Conservation (phyloP, 225 moss, liverwort and hornwort genomes). For the Pseudoscleropodium purum region DNA sequence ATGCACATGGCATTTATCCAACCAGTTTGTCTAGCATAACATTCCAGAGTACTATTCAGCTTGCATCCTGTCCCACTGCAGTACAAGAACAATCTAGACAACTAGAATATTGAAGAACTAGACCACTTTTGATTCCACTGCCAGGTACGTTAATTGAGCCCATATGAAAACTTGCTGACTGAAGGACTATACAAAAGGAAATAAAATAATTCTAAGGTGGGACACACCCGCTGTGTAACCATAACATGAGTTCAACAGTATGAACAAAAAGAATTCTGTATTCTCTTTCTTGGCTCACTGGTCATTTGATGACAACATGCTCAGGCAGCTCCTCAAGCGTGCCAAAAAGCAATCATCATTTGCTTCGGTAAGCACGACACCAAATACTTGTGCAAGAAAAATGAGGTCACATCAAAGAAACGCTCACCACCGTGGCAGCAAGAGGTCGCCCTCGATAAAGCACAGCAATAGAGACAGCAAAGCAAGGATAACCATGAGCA, state of each 20-base stretch:
- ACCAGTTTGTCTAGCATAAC: background rate
- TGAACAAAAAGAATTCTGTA: background rate
- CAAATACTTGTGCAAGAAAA: background rate
- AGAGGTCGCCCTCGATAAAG: slow-evolving; percentile 81
- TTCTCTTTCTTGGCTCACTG: background rate
- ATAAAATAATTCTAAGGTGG: background rate
- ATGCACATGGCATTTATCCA: background rate
- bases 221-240: background rate
- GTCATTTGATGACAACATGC: background rate
- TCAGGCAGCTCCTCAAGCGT: background rate
- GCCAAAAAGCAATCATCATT: background rate
- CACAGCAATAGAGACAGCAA: slow-evolving; percentile 90
- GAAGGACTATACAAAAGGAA: background rate
- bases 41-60: background rate
- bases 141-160: background rate
- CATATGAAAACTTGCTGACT: background rate
- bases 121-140: background rate
- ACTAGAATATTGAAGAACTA: background rate
- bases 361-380: background rate
- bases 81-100: background rate
- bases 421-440: slow-evolving; percentile 77
- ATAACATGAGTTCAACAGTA: background rate
- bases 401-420: background rate
- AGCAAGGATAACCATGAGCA: slow-evolving; percentile 88
- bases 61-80: background rate